Percentiles rank a stretch among this genome's conserved stretches.
These are phyloP conservation scores for Tylopilus sp. DNA, from an alignment of 768 basidiomycete species.

Conservation along the genomic window DNA sequence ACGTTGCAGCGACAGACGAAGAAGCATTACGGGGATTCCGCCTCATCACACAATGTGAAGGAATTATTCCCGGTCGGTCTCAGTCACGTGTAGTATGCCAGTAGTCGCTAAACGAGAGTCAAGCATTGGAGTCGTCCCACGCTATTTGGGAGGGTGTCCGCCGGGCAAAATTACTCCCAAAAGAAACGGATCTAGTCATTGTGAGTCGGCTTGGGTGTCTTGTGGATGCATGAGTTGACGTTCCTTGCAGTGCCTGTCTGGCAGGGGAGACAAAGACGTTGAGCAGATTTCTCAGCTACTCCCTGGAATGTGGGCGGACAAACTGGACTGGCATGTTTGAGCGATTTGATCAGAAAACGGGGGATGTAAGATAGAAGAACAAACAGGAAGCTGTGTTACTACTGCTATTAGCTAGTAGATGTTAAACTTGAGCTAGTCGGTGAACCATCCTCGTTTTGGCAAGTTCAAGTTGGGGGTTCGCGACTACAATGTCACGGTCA, in stretches of 20 bases:
- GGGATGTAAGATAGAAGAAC: neutral
- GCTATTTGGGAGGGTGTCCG: slow-evolving; percentile 92
- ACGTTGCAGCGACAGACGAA: slow-evolving; percentile 91
- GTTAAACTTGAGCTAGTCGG: neutral
- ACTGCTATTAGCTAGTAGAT: no score
- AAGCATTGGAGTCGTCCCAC: slow-evolving; percentile 93
- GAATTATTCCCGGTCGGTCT: slow-evolving; percentile 86
- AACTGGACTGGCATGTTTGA: slow-evolving; percentile 86
- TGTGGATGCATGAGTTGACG: slow-evolving; percentile 9
- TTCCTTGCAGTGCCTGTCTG: slow-evolving; percentile 73
- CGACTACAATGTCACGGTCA: no score
- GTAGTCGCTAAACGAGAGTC: slow-evolving; percentile 4
- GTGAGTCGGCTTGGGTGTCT: slow-evolving; percentile 48
- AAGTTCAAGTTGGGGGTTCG: slow-evolving; percentile 8
- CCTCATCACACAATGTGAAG: slow-evolving; percentile 87
- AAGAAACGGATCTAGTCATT: slow-evolving; percentile 85
- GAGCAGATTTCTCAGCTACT: slow-evolving; percentile 93
- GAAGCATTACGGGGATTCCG: slow-evolving; percentile 91
- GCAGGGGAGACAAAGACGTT: slow-evolving; percentile 97
- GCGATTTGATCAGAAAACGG: neutral
- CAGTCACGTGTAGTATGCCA: neutral
- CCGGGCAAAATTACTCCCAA: slow-evolving; percentile 78
- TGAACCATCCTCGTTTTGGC: slow-evolving; percentile 14
- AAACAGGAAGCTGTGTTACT: no score
- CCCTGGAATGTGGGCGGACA: slow-evolving; percentile 91